Percentiles rank a stretch among this genome's conserved stretches.
These are phyloP conservation scores for Neoarthrinium moseri DNA, from an alignment of 2,329 filamentous ascomycete species.

Conservation along the genomic window DNA sequence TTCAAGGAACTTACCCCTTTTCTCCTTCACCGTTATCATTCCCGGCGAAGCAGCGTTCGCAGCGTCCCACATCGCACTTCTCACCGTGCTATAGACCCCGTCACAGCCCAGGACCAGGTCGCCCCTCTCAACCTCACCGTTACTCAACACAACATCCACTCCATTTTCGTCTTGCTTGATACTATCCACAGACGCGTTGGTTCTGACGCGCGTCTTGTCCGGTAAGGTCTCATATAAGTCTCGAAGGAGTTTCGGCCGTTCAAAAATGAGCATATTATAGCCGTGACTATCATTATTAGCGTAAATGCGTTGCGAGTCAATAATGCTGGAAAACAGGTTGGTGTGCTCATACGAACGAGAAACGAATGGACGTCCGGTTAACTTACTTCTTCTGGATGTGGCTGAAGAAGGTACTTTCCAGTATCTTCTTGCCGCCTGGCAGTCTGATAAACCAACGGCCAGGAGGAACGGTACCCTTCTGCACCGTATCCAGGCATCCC, in stretches of 20 bases:
- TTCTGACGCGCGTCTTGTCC: conserved; percentile 6
- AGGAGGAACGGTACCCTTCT: background rate
- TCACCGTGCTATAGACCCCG: conserved; percentile 13
- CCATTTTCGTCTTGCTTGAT: conserved; percentile 3
- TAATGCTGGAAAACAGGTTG: background rate
- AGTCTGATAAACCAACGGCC: background rate
- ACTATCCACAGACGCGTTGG: background rate
- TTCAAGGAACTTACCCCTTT: conserved; percentile 4
- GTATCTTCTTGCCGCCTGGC: conserved; percentile 1
- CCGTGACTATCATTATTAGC: conserved; percentile 4
- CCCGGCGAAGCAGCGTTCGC: conserved; percentile 14
- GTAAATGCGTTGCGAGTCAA: background rate
- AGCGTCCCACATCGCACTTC: conserved; percentile 21
- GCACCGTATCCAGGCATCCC: conserved; percentile 1
- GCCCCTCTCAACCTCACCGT: conserved; percentile 12
- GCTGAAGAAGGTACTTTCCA: conserved; percentile 1
- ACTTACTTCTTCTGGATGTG: conserved; percentile 3
- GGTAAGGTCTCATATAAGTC: conserved; percentile 6
- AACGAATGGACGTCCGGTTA: background rate
- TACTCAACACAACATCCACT: conserved; percentile 12
- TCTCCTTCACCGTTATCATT: conserved; percentile 16
- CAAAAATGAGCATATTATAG: background rate
- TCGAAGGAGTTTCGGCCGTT: conserved; percentile 3
- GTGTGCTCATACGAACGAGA: background rate
- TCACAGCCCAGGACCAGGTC: conserved; percentile 16